Evolutionary conservation across 768 basidiomycete genomes (phyloP).

Genomic region (Boletales sp.): DNA sequence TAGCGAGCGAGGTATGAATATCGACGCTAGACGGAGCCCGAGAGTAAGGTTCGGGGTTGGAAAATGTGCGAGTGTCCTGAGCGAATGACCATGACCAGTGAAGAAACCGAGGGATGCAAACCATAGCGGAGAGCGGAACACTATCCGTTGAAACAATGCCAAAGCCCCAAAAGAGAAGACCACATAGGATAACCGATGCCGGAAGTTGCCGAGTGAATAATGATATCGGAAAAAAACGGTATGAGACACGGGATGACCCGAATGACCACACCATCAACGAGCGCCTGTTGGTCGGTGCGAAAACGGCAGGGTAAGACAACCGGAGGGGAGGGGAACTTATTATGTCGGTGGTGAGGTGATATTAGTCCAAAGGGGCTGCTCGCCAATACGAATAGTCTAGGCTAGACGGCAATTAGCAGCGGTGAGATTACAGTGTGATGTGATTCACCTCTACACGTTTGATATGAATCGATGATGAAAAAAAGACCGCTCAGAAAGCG

Average conservation of each 20-base stretch:
- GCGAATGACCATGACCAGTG: constrained; percentile 37
- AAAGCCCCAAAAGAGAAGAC: constrained; percentile 30
- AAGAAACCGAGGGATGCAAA: constrained; percentile 28
- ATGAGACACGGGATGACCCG: constrained; percentile 22
- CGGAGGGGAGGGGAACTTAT: constrained; percentile 25
- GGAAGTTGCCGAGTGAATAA: constrained; percentile 41
- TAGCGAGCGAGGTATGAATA: constrained; percentile 47
- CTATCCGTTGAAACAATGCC: constrained; percentile 25
- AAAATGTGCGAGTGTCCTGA: constrained; percentile 32
- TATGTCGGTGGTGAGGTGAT: constrained; percentile 31
- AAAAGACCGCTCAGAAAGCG: constrained; percentile 46
- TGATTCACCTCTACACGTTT: constrained; percentile 40
- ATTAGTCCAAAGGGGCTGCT: constrained; percentile 35
- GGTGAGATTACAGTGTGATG: background rate
- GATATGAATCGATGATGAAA: constrained; percentile 13
- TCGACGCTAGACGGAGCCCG: constrained; percentile 33
- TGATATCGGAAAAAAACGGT: constrained; percentile 35
- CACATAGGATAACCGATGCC: constrained; percentile 26
- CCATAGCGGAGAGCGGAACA: constrained; percentile 26
- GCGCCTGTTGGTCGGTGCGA: constrained; percentile 2
- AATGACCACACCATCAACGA: constrained; percentile 13
- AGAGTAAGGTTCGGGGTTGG: constrained; percentile 23
- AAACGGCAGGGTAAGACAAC: constrained; percentile 22
- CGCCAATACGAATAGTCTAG: constrained; percentile 37
- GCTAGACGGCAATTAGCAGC: constrained; percentile 16